Base-by-base conservation (phyloP, 345 rosid genomes). In the Syzygium oleosum region DNA sequence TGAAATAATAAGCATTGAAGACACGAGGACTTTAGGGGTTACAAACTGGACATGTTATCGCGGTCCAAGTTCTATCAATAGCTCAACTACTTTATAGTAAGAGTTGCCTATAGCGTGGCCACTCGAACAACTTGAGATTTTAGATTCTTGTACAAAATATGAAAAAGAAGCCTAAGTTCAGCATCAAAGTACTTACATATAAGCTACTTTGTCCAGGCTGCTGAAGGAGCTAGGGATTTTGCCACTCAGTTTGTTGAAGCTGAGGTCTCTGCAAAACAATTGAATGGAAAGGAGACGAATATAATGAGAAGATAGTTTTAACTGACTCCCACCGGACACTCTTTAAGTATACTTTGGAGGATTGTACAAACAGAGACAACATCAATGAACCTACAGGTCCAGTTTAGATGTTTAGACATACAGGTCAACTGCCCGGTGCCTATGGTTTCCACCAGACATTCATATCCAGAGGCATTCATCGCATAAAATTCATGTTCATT, bases 201-300 rank as follows among this genome's bases (percentile, higher is more conserved):
- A 68, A 17, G 31, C 46, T 68, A 68, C 3, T 0, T 9, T 25
- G 34, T 0, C 1, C 0, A 88, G 87, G 86, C 23, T 51, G 22
- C 27, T 17, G 51, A 12, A 87, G 87, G 83, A 5, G 73, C 6
- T 25, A 19, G 92, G 93, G 85, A 92, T 88, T 59, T 19, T 58
- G 63, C 93, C 94, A 63, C 85, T 92, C 29, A 93, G 79, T 86
- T 85, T 91, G 88, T 93, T 93, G 86, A 92, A 92, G 89, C 94
- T 92, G 87, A 93, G 89, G 63, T 93, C 94, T 86, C 94, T 93
- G 89, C 86, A 77, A 51, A 86, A 65, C 14, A 65, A 46, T 84
- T 41, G 27, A 79, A 22, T 5, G 65, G 63, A 58, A 86, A 61
- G 46, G 55, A 85, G 59, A 68, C 0, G 3, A 84, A 22, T 84